Conservation (phyloP, 768 basidiomycete species). For the Multifurca ochricompacta region DNA sequence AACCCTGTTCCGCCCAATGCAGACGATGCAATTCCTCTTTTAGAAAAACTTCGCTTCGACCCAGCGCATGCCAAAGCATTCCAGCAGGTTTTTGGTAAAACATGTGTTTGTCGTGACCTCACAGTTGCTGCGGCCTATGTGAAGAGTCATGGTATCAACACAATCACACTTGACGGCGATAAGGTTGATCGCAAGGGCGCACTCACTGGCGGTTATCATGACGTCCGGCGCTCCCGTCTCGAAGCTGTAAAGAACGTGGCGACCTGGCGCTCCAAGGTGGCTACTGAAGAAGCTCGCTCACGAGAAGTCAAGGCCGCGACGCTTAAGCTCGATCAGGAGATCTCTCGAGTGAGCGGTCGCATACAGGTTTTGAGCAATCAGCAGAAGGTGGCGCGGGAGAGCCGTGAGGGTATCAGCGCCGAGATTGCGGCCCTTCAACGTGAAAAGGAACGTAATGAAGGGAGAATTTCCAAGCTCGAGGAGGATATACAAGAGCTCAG, state of each 20-base stretch:
- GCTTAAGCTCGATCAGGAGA: conserved; percentile 72
- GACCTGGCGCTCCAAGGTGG: conserved; percentile 65
- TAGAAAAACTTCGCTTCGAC: conserved; percentile 78
- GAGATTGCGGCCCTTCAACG: conserved; percentile 51
- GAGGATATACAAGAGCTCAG: conserved; percentile 62
- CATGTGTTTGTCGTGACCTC: conserved; percentile 90
- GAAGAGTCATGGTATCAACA: conserved; percentile 90
- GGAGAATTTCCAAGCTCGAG: conserved; percentile 57
- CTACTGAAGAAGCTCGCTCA: conserved; percentile 53
- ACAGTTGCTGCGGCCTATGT: conserved; percentile 91
- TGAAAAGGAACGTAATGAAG: conserved; percentile 64
- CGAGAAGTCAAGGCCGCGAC: conserved; percentile 71
- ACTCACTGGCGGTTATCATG: conserved; percentile 93
- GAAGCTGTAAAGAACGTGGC: conserved; percentile 76
- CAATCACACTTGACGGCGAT: conserved; percentile 96
- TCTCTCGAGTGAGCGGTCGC: conserved; percentile 65
- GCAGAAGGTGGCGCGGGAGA: conserved; percentile 60
- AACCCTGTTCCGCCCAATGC: conserved; percentile 57
- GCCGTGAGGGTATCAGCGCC: conserved; percentile 56
- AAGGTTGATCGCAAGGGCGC: conserved; percentile 96
- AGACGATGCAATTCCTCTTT: conserved; percentile 70
- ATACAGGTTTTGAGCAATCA: conserved; percentile 65
- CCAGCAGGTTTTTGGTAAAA: conserved; percentile 96
- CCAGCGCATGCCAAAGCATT: conserved; percentile 70
- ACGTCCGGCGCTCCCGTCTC: conserved; percentile 81